Base-by-base conservation (phyloP, 2,329 filamentous ascomycete species). In the Beauveria varroae region DNA sequence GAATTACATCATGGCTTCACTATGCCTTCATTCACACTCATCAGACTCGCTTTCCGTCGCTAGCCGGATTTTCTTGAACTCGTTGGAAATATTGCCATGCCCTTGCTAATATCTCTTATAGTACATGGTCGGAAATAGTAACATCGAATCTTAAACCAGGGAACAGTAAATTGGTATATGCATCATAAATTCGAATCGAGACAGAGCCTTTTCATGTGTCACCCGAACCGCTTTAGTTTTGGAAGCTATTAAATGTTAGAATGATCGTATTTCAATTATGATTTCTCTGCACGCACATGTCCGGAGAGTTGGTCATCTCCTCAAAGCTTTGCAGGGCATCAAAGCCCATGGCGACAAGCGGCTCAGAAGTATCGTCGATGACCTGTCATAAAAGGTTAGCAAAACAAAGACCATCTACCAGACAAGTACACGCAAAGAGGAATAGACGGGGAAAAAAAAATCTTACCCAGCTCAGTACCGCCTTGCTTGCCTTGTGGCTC, bases 401-500 rank as follows among this genome's bases (percentile, higher is more conserved):
- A 52, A 30, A 52, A 40, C 18, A 6, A 30, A 20, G 7, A 20
- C 34, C 34, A 37, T 37, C 34, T 16, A 37, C 12, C 34, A 37
- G 34, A 1, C 34, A 14, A 37, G 34, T n/a, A 46, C 18, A 1
- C 41, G 22, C 41, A 47, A 49, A 46, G 5, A 52, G 8, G 37
- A 7, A 40, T 12, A 22, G 10, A 22, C 6, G 12, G 34, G 26
- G 3, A 12, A 60, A 12, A 55, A 14, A 80, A 26, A 26, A 5
- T n/a, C 87, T 79, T 76, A 95, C 91, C 84, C 90, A 93, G 72
- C 91, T 91, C 62, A 96, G 74, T 52, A 96, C 78, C 57, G 88
- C 89, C 63, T 86, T 86, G 65, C 83, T 82, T 57, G 88, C 86
- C 64, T 89, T 90, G 70, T 93, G 85, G 67, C 84, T 84, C 73